A percentile compares a stretch with the other conserved stretches of the same genome.
phyloP scores from a whole-genome alignment of 768 basidiomycete species.

The Leucosporidium scottii region DNA sequence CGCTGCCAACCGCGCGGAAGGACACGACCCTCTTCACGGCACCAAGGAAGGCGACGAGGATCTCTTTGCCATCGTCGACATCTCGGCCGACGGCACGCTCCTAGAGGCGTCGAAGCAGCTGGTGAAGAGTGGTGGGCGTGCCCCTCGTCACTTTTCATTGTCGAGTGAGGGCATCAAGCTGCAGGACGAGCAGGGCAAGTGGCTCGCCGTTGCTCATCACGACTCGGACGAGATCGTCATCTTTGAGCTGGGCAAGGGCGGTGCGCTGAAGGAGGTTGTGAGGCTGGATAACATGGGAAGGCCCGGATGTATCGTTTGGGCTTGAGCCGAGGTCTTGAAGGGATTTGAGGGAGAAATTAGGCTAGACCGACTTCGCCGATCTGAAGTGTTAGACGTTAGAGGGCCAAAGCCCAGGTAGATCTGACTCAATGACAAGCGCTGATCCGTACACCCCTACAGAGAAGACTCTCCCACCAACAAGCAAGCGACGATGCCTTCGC shows the following conservation, averaged over 20 bases:
- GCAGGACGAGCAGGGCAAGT: constrained; percentile 3
- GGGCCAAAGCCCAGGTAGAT: no score
- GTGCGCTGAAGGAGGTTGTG: constrained; percentile 19
- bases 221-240: constrained; percentile 29
- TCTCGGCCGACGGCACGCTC: background rate
- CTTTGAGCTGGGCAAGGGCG: constrained; percentile 11
- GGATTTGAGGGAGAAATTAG: no score
- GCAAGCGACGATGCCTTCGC: no score
- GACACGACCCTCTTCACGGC: constrained; percentile 20
- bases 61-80: constrained; percentile 16
- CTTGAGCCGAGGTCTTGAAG: background rate
- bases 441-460: no score
- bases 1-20: constrained; percentile 31
- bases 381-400: no score
- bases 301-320: constrained; percentile 18
- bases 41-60: constrained; percentile 7
- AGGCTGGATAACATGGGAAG: constrained; percentile 8
- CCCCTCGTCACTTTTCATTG: constrained; percentile 20
- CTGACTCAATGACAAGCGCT: no score
- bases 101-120: background rate
- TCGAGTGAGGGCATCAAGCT: background rate
- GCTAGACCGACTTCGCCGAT: no score
- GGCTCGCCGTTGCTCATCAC: constrained; percentile 19
- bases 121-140: constrained; percentile 10
- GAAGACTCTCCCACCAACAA: no score